Evolutionary conservation across 345 rosid species (phyloP), one percentile per base, ranked within the genome.

Genomic region (Arabidopsis suecica): DNA sequence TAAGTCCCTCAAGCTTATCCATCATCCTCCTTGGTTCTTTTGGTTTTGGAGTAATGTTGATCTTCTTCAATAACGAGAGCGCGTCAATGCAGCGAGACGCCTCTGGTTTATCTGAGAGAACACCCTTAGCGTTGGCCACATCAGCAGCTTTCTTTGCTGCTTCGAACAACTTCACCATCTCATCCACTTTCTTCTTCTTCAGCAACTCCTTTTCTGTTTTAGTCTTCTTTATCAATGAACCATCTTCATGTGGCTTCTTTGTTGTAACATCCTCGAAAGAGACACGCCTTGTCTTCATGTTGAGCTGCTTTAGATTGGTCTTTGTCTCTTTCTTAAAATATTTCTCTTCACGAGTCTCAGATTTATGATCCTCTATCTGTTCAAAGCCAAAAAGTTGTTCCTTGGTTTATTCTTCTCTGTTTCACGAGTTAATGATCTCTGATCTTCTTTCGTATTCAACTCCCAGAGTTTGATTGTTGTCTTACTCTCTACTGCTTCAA

Each of bases 111-210:
- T 74, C 74, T 0, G 1, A 50, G 62, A 40, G 63, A 50, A 75
- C 3, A 10, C 79, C 63, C 5, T 50, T 50, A 18, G 48, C 14
- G 32, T 75, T 59, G 28, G 74, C 74, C 45, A 20, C 3, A 9
- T 76, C 69, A 32, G 79, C 69, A 1, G 63, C 68, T 76, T 61
- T 76, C 63, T 41, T 61, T 11, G 69, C 79, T 40, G 30, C 23
- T 61, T 69, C 69, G 12, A 71, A 71, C 30, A 58, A 22, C 55
- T 71, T 41, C 8, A 71, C 42, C 12, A 58, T 6, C 63, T 69
- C 53, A 1, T 37, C 9, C 7, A 50, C 45, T 41, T 41, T 41
- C 45, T 41, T 41, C n/a, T 41, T 11, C 45, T 41, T 41, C 45
- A 41, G 45, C n/a, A n/a, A n/a, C 45, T 41, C 45, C n/a, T 41